Percentiles rank a stretch among this genome's conserved stretches.
Evolutionary conservation across 257 asterid genomes (phyloP).

Genomic region (Solanum lycopersicoides): DNA sequence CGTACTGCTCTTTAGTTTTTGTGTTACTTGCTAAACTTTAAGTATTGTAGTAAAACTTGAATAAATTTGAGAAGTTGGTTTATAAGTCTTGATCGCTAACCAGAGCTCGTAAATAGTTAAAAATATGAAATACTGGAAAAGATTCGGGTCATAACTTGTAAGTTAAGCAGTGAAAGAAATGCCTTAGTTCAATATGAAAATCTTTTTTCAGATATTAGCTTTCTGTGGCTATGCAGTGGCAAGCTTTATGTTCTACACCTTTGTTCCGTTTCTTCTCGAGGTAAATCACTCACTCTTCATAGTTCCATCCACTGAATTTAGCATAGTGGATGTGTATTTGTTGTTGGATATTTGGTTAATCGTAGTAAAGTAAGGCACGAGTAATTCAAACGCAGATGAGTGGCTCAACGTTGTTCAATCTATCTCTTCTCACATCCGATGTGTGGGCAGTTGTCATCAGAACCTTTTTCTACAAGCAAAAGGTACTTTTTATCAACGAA

Average conservation of each 20-base stretch:
- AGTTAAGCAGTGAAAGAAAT: neutral
- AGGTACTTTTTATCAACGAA: slow-evolving; percentile 12
- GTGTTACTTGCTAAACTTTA: neutral
- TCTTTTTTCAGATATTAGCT: slow-evolving; percentile 26
- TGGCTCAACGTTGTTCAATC: slow-evolving; percentile 72
- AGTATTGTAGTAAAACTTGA: neutral
- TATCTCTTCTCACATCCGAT: slow-evolving; percentile 71
- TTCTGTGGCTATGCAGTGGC: slow-evolving; percentile 36
- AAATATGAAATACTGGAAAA: neutral
- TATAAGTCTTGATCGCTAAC: neutral
- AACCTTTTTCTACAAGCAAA: slow-evolving; percentile 60
- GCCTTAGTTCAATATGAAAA: neutral
- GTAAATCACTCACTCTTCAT: slow-evolving; percentile 3
- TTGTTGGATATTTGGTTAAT: neutral
- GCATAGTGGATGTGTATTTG: neutral
- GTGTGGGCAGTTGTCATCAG: slow-evolving; percentile 73
- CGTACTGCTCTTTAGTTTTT: neutral
- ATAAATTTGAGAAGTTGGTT: neutral
- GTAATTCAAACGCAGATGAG: slow-evolving; percentile 31
- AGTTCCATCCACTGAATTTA: neutral
- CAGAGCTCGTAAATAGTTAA: neutral
- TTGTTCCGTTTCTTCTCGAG: slow-evolving; percentile 37
- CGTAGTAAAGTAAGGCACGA: neutral
- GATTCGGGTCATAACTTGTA: neutral
- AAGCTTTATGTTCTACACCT: slow-evolving; percentile 45